phyloP scores from a whole-genome alignment of 306 rosid genomes.

The Acacia melanoxylon region DNA sequence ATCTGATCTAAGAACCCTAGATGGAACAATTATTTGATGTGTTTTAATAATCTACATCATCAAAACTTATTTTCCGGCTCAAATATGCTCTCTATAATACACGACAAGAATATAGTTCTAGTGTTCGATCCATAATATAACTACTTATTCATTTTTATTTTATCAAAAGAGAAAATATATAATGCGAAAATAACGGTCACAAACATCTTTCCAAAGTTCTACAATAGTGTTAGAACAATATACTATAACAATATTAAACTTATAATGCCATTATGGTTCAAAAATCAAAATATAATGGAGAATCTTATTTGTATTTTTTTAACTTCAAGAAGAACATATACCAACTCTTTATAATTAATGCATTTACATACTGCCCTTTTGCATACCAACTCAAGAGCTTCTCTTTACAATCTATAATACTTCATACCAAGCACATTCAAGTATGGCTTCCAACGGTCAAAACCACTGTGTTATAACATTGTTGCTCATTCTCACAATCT shows the following conservation, averaged over 20 bases:
- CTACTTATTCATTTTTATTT: not conserved
- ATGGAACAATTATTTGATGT: not conserved
- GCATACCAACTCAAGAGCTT: conserved; percentile 11
- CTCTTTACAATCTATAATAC: not conserved
- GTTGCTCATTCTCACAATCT: conserved; percentile 14
- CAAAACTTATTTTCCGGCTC: not conserved
- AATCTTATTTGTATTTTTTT: not conserved
- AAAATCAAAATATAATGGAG: not conserved
- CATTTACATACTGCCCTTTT: not conserved
- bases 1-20: not conserved
- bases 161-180: not conserved
- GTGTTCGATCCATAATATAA: not conserved
- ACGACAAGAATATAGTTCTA: not conserved
- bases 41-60: not conserved
- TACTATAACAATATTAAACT: too few relatives aligned
- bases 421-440: not conserved
- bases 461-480: not conserved
- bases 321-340: not conserved
- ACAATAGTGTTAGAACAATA: not conserved
- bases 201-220: not conserved
- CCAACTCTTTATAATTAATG: conserved; percentile 36
- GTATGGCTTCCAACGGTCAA: conserved; percentile 28
- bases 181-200: not conserved
- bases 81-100: not conserved
- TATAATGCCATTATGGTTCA: too few relatives aligned